A percentile compares a stretch with the other conserved stretches of the same genome.
phyloP scores from a whole-genome alignment of 164 flowering plant species.

The Pachysandra terminalis region DNA sequence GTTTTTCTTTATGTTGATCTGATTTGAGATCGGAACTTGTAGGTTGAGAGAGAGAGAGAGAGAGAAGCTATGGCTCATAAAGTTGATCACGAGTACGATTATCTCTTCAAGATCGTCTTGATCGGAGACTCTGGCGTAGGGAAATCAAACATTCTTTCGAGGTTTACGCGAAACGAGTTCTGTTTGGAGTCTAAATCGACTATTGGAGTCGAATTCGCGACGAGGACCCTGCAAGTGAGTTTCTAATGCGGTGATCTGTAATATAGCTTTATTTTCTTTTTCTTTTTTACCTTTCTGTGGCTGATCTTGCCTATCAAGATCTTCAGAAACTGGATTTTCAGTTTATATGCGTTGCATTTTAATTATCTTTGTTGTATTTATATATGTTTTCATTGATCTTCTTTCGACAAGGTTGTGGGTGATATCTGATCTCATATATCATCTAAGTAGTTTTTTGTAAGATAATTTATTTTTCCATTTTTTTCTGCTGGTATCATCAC shows the following conservation, averaged over 20 bases:
- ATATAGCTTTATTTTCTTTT: neutral
- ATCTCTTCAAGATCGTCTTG: constrained; percentile 75
- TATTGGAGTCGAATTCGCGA: constrained; percentile 82
- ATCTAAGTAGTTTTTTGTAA: neutral
- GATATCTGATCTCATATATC: neutral
- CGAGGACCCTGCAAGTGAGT: constrained; percentile 65
- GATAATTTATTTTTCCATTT: no score
- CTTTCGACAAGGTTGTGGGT: neutral
- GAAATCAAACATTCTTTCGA: constrained; percentile 73
- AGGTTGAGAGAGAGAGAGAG: constrained; percentile 19
- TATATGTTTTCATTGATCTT: neutral
- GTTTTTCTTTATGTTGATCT: neutral
- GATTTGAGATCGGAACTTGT: constrained; percentile 11
- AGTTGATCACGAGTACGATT: constrained; percentile 80
- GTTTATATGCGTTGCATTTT: neutral
- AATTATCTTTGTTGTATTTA: neutral
- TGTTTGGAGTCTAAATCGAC: constrained; percentile 83
- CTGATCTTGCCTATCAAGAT: neutral
- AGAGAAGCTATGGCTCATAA: constrained; percentile 47
- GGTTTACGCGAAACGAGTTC: constrained; percentile 78
- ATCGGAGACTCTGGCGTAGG: constrained; percentile 86
- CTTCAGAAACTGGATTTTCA: neutral
- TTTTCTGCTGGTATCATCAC: no score
- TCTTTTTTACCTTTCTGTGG: neutral
- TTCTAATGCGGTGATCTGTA: neutral